Evolutionary conservation across 768 basidiomycete species (phyloP), one percentile per base, ranked within the genome.

Genomic region (Xerocomellus amylosporus): DNA sequence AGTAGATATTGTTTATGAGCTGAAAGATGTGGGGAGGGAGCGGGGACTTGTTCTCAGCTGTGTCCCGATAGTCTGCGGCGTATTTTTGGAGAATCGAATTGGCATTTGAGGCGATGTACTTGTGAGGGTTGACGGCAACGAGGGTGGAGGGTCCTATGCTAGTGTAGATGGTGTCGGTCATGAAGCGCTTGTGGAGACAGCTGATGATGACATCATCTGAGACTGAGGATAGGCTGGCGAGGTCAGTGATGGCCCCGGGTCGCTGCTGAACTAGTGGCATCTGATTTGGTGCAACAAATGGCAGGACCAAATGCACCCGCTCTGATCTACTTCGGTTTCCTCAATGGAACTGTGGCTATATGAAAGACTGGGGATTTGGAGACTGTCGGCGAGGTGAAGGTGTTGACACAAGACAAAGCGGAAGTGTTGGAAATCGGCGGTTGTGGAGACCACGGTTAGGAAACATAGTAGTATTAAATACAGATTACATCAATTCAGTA

Each of bases 51-150:
- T 82, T 79, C 46, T 81, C 79, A 10, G 79, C 74, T 5, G 88
- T 86, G 63, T 91, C 85, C 41, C 91, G 81, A 66, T 94, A 93
- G 64, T 95, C 87, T 20, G 86, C 78, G 4, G 91, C 87, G 67
- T 97, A 97, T 68, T 90, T 87, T 70, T 90, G 83, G 30, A 98
- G 74, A 33, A 90, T 73, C 0, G 88, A 83, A 74, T 98, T 94
- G 58, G 89, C 84, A 63, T 92, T 96, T 51, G 84, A 82, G n/a
- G 86, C 59, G 40, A 96, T 80, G 62, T 91, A 93, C 71, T 95
- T 94, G 77, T 95, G 90, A 0, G 95, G 94, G 71, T 98, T 98
- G 62, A 98, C 78, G 30, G 89, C 89, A 57, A 98, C 85, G 61
- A 97, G 75, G 8, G 79, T 78, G 28, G 84, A 84, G 7, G 87